These are phyloP conservation scores for Citrus australasica DNA, from an alignment of 345 rosid species.

Conservation along the genomic window DNA sequence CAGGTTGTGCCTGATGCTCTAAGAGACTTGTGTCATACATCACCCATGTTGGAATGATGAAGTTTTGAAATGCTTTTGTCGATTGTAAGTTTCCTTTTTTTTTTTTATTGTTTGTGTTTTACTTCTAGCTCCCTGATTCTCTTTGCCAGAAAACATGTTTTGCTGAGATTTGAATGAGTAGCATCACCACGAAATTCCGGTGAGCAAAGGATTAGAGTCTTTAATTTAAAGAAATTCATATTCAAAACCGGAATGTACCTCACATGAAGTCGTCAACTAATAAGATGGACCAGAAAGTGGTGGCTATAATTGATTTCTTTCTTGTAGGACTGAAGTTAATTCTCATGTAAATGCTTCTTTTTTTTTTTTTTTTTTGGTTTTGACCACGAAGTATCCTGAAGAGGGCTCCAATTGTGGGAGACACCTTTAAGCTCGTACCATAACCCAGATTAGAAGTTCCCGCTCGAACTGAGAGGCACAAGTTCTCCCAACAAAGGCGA, in stretches of 20 bases:
- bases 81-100: neutral
- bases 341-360: too few species aligned
- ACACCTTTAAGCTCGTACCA: too few species aligned
- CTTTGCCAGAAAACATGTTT: neutral
- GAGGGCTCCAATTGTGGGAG: too few species aligned
- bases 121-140: neutral
- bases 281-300: neutral
- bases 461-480: too few species aligned
- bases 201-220: neutral
- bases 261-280: too few species aligned
- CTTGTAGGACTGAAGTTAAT: neutral
- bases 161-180: neutral
- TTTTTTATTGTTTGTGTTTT: too few species aligned
- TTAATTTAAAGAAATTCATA: neutral
- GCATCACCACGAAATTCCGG: neutral
- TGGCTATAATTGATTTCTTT: neutral
- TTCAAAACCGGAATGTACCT: neutral
- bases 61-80: neutral
- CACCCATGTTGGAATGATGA: slow-evolving; percentile 14
- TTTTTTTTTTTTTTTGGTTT: too few species aligned
- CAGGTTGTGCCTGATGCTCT: slow-evolving; percentile 47
- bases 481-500: too few species aligned
- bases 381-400: too few species aligned
- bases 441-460: rapidly evolving
- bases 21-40: slow-evolving; percentile 19